These are phyloP conservation scores for Capsicum baccatum DNA, from an alignment of 257 asterid species.

Conservation along the genomic window DNA sequence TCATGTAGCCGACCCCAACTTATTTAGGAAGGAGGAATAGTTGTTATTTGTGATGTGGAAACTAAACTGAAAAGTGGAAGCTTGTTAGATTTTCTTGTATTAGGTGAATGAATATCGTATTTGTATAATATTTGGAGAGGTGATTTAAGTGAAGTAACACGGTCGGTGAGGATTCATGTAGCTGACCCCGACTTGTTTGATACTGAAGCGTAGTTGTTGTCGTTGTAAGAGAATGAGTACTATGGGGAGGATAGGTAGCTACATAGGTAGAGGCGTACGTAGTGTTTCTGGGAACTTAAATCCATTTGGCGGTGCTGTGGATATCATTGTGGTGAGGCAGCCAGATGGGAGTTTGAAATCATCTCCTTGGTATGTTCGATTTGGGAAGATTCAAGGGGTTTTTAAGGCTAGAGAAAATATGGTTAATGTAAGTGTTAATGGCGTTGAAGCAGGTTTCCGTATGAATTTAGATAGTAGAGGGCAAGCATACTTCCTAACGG, in stretches of 20 bases:
- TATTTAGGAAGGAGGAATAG: too few relatives aligned
- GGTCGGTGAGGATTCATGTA: background rate
- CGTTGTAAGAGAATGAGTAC: slow-evolving; percentile 54
- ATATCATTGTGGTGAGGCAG: slow-evolving; percentile 40
- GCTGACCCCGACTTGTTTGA: background rate
- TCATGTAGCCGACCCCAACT: too few relatives aligned
- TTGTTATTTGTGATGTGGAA: too few relatives aligned
- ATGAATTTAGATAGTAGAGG: slow-evolving; percentile 74
- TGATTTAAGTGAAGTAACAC: background rate
- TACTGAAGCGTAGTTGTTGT: background rate
- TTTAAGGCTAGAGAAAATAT: slow-evolving; percentile 68
- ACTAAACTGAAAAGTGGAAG: too few relatives aligned
- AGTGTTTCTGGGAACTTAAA: slow-evolving; percentile 43
- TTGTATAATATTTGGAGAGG: background rate
- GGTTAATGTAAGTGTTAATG: slow-evolving; percentile 65
- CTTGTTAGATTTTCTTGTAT: background rate
- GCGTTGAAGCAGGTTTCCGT: slow-evolving; percentile 58
- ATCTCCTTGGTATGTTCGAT: slow-evolving; percentile 42
- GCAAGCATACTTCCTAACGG: slow-evolving; percentile 66
- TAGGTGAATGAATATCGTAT: background rate
- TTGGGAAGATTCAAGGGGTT: slow-evolving; percentile 47
- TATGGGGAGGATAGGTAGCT: slow-evolving; percentile 74
- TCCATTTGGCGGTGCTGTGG: slow-evolving; percentile 45
- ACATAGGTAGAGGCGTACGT: slow-evolving; percentile 45
- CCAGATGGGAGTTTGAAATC: slow-evolving; percentile 40